Base-by-base conservation (phyloP, 352 stramenopile species). In the Phytopythium oedochilum region DNA sequence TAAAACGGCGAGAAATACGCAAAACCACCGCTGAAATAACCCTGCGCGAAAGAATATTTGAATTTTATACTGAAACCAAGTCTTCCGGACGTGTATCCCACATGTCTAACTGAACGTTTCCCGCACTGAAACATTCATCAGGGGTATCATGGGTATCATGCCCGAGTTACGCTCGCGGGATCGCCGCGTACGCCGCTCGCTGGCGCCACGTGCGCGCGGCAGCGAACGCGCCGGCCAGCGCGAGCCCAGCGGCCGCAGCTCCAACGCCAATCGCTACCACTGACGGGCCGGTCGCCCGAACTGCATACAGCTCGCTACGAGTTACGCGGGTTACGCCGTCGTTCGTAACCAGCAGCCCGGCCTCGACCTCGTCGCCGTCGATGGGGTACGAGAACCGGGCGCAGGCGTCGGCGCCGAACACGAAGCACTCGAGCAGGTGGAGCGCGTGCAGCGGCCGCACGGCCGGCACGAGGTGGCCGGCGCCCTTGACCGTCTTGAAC, bases 401-500 rank as follows among this genome's bases (percentile, higher is more conserved):
- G 57, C 80, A 91, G 17, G 57, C 47, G 1, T 75, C 67, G 10
- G 84, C 70, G 17, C 79, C 77, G 31, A 74, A 81, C 36, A 96
- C 75, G 71, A 96, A 94, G 56, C 80, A 87, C 59, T 95, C 77
- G 50, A 93, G 86, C 55, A 95, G 81, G 62, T 87, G 67, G 36
- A 92, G 73, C 15, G 78, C 77, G 49, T 88, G 79, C 18, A 88
- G 67, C 31, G 85, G 85, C 23, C 82, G 80, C 42, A 89, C 75
- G 0, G 73, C 75, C 1, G 78, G 78, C 46, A 97, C 91, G 77
- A 97, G 92, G 68, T 97, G 90, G 3, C 93, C 93, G 15, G 88
- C 86, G 20, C 89, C 92, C 57, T 96, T 93, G 64, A 98, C 90
- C 0, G 91, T 98, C 58, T 97, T 78, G 73, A 96, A 98, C 10